Evolutionary conservation across 2,329 filamentous ascomycete species (phyloP).

Genomic region (Cladosporium sp.): DNA sequence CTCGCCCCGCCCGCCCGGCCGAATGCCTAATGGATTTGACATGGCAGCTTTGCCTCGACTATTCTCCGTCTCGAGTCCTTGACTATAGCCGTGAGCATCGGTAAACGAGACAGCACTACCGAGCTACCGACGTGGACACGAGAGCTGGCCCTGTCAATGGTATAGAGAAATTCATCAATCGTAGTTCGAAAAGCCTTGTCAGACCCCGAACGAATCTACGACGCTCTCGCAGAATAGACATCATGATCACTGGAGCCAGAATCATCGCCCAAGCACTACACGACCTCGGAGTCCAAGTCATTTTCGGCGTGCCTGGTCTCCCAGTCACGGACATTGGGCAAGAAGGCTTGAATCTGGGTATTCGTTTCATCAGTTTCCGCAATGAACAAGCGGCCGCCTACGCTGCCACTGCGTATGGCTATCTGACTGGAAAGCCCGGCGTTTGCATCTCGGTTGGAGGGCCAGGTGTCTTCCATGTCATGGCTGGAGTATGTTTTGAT

Average conservation of each 20-base stretch:
- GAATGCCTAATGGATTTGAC: too few species aligned
- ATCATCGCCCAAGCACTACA: constrained; percentile 47
- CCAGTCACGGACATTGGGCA: constrained; percentile 55
- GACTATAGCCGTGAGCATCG: too few species aligned
- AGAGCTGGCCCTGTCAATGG: too few species aligned
- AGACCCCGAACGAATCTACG: too few species aligned
- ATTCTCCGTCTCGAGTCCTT: too few species aligned
- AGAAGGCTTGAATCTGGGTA: constrained; percentile 52
- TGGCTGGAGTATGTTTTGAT: constrained; percentile 48
- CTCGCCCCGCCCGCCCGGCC: too few species aligned
- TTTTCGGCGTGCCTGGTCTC: constrained; percentile 53
- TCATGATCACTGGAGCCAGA: constrained; percentile 35
- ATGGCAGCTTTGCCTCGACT: too few species aligned
- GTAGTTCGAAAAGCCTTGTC: too few species aligned
- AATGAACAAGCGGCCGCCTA: constrained; percentile 57
- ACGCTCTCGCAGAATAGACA: background rate
- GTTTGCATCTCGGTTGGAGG: constrained; percentile 57
- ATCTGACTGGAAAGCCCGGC: constrained; percentile 52
- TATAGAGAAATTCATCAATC: too few species aligned
- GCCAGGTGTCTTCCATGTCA: constrained; percentile 54
- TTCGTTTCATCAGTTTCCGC: constrained; percentile 54
- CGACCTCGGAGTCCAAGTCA: constrained; percentile 45
- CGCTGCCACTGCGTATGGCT: constrained; percentile 55
- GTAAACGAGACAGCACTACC: too few species aligned
- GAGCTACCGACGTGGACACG: too few species aligned